A percentile compares a stretch with the other conserved stretches of the same genome.
Conservation (phyloP, 441 rosid genomes). For the Isatis lusitanica region DNA sequence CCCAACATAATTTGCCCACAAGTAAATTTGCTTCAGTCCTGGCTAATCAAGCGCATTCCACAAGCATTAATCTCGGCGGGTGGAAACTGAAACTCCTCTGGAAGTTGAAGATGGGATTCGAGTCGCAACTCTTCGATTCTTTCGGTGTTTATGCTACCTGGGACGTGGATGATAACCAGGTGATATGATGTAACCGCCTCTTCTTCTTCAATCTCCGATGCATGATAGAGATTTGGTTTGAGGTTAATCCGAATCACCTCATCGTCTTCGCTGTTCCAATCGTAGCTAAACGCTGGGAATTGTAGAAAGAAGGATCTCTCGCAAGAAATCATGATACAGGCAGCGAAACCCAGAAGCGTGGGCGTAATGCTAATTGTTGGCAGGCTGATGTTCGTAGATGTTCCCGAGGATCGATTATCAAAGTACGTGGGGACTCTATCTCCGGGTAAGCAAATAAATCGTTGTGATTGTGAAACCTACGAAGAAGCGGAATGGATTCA, state of each 20-base stretch:
- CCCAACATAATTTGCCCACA: too few species aligned
- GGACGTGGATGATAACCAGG: not conserved
- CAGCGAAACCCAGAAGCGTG: not conserved
- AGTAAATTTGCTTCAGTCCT: too few species aligned
- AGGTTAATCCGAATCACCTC: not conserved
- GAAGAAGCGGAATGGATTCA: too few species aligned
- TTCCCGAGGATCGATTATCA: not conserved
- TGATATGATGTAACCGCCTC: not conserved
- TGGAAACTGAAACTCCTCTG: not conserved
- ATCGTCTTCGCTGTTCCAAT: not conserved
- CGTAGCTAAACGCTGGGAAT: slow-evolving; percentile 5
- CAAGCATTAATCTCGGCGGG: not conserved
- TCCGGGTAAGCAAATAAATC: not conserved
- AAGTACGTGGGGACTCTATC: not conserved
- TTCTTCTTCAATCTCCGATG: not conserved
- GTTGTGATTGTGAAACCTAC: not conserved
- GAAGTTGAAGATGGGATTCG: not conserved
- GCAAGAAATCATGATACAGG: slow-evolving; percentile 9
- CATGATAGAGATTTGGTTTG: not conserved
- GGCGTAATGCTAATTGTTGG: not conserved
- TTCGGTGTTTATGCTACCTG: not conserved
- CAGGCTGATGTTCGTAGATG: not conserved
- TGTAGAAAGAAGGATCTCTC: not conserved
- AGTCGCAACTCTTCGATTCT: not conserved
- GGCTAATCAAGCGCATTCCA: not conserved